A percentile compares a stretch with the other conserved stretches of the same genome.
Conservation (phyloP, 805 yeast species). For the Myxozyma monticola region DNA sequence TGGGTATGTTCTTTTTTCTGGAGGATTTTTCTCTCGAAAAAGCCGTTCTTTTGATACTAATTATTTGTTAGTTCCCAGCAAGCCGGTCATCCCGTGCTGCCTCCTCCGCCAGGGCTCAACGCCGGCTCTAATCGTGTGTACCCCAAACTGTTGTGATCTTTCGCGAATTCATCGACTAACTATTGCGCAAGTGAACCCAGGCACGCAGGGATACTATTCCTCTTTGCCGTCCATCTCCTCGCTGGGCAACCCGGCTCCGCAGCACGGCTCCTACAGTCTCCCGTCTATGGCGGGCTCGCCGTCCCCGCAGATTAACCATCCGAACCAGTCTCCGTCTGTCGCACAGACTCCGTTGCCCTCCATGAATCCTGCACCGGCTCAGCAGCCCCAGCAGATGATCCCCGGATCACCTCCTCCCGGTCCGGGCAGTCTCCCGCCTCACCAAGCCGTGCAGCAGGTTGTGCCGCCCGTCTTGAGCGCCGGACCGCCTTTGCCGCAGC, state of each 20-base stretch:
- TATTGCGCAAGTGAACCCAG: conserved; percentile 2
- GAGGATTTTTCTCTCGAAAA: conserved; percentile 8
- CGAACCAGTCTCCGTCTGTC: conserved; percentile 26
- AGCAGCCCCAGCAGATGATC: conserved; percentile 29
- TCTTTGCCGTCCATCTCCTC: conserved; percentile 38
- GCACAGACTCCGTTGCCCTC: conserved; percentile 22
- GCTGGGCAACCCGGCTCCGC: conserved; percentile 29
- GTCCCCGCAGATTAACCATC: conserved; percentile 36
- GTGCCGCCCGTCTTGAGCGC: conserved; percentile 19
- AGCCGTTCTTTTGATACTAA: background rate
- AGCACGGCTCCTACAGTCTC: conserved; percentile 25
- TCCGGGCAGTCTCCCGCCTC: conserved; percentile 11
- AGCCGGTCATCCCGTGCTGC: conserved; percentile 39
- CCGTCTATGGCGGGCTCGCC: conserved; percentile 33
- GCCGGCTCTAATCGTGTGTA: conserved; percentile 22
- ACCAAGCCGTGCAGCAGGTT: background rate
- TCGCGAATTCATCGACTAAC: background rate
- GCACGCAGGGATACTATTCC: conserved; percentile 33
- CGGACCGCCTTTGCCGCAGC: conserved; percentile 25
- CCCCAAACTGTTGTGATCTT: background rate
- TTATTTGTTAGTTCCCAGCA: conserved; percentile 32
- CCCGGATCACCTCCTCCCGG: conserved; percentile 32
- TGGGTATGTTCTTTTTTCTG: conserved; percentile 29
- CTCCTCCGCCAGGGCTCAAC: conserved; percentile 38
- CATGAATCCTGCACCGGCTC: conserved; percentile 34